Base-by-base conservation (phyloP, 2,329 filamentous ascomycete genomes). In the Arthrocladium fulminans region DNA sequence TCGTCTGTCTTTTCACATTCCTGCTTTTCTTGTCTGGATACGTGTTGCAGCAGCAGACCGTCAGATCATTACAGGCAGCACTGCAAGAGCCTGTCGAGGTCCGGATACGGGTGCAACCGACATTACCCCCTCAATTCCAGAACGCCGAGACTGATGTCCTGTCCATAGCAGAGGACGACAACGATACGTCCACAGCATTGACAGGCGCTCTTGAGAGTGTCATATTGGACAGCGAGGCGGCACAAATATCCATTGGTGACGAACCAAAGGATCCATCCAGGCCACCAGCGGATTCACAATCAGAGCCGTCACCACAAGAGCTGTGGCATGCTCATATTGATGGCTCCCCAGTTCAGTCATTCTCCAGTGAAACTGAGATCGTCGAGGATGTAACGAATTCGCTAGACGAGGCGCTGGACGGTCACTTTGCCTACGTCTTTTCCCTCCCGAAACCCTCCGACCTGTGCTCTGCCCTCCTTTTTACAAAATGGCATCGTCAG, bases 21-120 rank as follows among this genome's bases (percentile, higher is more conserved):
- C 78, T 88, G 3, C 80, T 96, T 22, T 96, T 96, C 65, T 73
- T 95, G 25, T 88, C 86, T 45, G 89, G 89, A 60, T 95, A 94
- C 65, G 77, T 82, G 2, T 76, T 95, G 46, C 89, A 96, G 61
- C 89, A 96, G 66, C 80, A 87, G 59, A 92, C 88, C 0, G 79
- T 95, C 3, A 78, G 77, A 53, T 83, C 83, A 58, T 75, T 96
- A 25, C 85, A 90, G 59, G 72, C 74, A 48, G 85, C 85, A 15
- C 83, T 95, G 59, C 76, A 75, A 56, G 75, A 73, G 44, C 62
- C 73, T 54, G 65, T 71, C 60, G 51, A 53, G 38, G 47, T 29
- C 24, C 47, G 41, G 42, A 15, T 30, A 34, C 2, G 37, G 23
- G 10, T 40, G 12, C 68, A 61, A 7, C 55, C 59, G 4, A 55